Evolutionary conservation across 2,329 filamentous ascomycete genomes (phyloP), one percentile per base, ranked within the genome.

Genomic region (Cladosporium sp.): DNA sequence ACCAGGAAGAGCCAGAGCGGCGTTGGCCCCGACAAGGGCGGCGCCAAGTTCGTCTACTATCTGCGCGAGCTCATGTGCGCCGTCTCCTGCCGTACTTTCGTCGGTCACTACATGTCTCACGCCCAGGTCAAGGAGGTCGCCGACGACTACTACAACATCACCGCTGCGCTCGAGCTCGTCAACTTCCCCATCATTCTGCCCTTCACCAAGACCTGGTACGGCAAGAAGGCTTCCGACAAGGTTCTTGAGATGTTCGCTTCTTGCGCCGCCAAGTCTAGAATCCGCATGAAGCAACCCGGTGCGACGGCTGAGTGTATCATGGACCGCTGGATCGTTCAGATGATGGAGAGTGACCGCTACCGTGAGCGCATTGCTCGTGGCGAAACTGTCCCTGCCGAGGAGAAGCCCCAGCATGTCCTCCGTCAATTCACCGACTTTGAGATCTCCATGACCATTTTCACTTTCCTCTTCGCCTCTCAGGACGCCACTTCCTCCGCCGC

Each of bases 141-240:
- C 55, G 87, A 96, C 70, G 91, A 97, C 73, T 99, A 96, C 75
- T 97, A 95, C 73, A 82, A 92, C 58, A 95, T 97, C 67, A 97
- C 93, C 12, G 92, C 88, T 52, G 93, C 93, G 18, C 82, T 97
- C 60, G 93, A 99, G 72, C 81, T 97, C 41, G 93, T 99, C 77
- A 97, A 97, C 77, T 96, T 97, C 77, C 92, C 93, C 53, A 87
- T 97, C 72, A 96, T 97, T 67, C 73, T 97, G 36, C 92, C 92
- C 34, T 97, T 82, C 77, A 96, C 91, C 67, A 92, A 90, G 77
- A 90, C 90, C 4, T 97, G 90, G 90, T 95, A 95, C 66, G 93
- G 92, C 62, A 96, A 96, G 80, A 95, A 91, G 75, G 89, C 90
- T 24, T 85, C 92, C 52, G 89, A 96, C 64, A 89, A 95, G 84